Conservation (phyloP, 2,329 filamentous ascomycete genomes). For the Pestalotiopsis sp. region DNA sequence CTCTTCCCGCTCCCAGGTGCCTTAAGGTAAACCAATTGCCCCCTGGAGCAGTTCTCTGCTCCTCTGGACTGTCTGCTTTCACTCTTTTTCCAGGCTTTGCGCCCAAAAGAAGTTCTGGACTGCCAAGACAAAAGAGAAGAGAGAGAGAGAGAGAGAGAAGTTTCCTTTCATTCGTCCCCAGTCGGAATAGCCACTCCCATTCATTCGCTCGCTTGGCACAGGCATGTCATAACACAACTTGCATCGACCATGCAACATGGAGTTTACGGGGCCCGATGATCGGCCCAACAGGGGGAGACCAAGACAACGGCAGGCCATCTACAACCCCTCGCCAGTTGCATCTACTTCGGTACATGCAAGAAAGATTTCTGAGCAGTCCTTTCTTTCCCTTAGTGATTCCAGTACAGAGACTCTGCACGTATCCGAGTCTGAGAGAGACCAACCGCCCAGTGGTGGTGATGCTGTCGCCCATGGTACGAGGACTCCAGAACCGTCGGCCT, state of each 20-base stretch:
- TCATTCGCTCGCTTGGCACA: conserved; percentile 3
- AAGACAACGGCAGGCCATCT: background rate
- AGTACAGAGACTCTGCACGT: conserved; percentile 4
- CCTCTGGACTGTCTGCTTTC: conserved; percentile 4
- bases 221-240: conserved; percentile 7
- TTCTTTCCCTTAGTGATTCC: conserved; percentile 4
- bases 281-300: background rate
- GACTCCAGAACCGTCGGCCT: background rate
- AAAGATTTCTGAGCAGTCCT: background rate
- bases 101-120: background rate
- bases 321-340: background rate
- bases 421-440: background rate
- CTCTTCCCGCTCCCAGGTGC: background rate
- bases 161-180: background rate
- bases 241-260: conserved; percentile 12
- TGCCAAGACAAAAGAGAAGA: background rate
- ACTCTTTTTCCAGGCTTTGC: conserved; percentile 6
- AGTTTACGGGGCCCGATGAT: conserved; percentile 2
- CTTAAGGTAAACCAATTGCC: conserved; percentile 10
- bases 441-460: background rate
- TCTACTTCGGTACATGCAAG: conserved; percentile 10
- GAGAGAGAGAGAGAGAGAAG: background rate
- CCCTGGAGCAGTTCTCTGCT: background rate
- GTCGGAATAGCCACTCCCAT: background rate
- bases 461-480: background rate